Evolutionary conservation across 352 stramenopile species (phyloP).

Genomic region (Phytophthora crassamura): DNA sequence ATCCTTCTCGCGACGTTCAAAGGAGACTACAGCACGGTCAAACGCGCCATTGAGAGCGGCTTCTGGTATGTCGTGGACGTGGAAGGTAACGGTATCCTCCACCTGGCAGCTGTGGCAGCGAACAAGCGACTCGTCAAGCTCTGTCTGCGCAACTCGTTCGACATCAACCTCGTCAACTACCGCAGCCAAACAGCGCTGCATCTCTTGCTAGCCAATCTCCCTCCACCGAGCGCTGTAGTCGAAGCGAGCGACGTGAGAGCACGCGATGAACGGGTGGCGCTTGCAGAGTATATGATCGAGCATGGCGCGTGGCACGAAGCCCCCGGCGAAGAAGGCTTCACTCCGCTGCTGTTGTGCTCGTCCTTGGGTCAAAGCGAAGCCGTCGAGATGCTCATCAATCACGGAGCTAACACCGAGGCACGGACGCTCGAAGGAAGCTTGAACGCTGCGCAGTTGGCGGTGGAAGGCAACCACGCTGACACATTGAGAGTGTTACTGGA

Average conservation of each 20-base stretch:
- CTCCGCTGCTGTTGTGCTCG: slow-evolving; percentile 64
- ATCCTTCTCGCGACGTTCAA: slow-evolving; percentile 77
- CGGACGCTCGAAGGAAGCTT: slow-evolving; percentile 40
- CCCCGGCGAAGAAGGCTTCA: slow-evolving; percentile 64
- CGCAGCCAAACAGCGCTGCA: slow-evolving; percentile 73
- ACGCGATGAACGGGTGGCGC: slow-evolving; percentile 50
- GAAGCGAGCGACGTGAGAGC: slow-evolving; percentile 14
- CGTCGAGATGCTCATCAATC: slow-evolving; percentile 74
- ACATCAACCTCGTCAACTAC: slow-evolving; percentile 73
- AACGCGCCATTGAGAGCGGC: slow-evolving; percentile 55
- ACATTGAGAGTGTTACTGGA: slow-evolving; percentile 61
- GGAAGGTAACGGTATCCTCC: slow-evolving; percentile 75
- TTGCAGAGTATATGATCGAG: slow-evolving; percentile 87
- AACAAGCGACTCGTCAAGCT: slow-evolving; percentile 86
- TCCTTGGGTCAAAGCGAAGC: slow-evolving; percentile 68
- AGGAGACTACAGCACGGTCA: slow-evolving; percentile 75
- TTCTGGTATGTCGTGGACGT: slow-evolving; percentile 62
- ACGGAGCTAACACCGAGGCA: slow-evolving; percentile 62
- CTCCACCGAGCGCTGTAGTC: slow-evolving; percentile 11
- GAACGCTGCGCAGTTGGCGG: slow-evolving; percentile 59
- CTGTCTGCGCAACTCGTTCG: slow-evolving; percentile 75
- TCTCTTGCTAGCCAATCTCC: slow-evolving; percentile 72
- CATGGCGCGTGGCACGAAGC: slow-evolving; percentile 86
- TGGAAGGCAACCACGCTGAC: slow-evolving; percentile 65
- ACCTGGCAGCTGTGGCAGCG: slow-evolving; percentile 67